These are phyloP conservation scores for Magnolia changhungtana DNA, from an alignment of 164 flowering plant species.

Conservation along the genomic window DNA sequence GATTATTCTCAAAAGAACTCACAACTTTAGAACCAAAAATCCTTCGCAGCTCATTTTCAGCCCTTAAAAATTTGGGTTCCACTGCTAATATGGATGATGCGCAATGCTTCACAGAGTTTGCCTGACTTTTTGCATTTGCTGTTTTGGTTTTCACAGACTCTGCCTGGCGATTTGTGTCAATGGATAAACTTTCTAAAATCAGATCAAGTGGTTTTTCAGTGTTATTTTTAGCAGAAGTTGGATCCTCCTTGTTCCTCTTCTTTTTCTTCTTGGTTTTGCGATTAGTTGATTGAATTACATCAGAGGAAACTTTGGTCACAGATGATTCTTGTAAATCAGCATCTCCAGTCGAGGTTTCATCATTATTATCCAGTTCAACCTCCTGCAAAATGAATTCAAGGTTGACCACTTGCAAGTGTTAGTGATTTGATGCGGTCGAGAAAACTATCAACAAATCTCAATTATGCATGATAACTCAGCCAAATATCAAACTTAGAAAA, in stretches of 20 bases:
- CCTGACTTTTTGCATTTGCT: constrained; percentile 16
- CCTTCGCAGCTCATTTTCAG: constrained; percentile 83
- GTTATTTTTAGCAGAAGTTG: constrained; percentile 18
- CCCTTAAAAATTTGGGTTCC: constrained; percentile 74
- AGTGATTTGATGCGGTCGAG: not conserved
- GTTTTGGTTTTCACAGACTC: constrained; percentile 25
- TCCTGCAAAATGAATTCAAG: constrained; percentile 25
- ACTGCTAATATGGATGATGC: constrained; percentile 41
- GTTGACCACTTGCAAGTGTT: not conserved
- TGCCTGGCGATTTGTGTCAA: constrained; percentile 29
- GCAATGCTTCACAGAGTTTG: constrained; percentile 23
- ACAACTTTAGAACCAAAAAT: constrained; percentile 95
- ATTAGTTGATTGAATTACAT: constrained; percentile 27
- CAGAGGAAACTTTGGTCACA: constrained; percentile 15
- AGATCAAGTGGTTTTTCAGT: constrained; percentile 33
- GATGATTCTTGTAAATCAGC: constrained; percentile 19
- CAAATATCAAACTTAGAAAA: not conserved
- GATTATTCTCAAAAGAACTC: constrained; percentile 64
- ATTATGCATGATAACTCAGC: not conserved
- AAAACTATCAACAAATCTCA: not conserved
- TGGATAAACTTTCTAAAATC: constrained; percentile 39
- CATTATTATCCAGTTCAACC: constrained; percentile 27
- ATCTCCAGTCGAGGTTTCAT: constrained; percentile 20
- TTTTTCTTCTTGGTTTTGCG: constrained; percentile 74
- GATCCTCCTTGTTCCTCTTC: constrained; percentile 43